Evolutionary conservation across 441 rosid species (phyloP), one percentile per base, ranked within the genome.

Genomic region (Breynia disticha): DNA sequence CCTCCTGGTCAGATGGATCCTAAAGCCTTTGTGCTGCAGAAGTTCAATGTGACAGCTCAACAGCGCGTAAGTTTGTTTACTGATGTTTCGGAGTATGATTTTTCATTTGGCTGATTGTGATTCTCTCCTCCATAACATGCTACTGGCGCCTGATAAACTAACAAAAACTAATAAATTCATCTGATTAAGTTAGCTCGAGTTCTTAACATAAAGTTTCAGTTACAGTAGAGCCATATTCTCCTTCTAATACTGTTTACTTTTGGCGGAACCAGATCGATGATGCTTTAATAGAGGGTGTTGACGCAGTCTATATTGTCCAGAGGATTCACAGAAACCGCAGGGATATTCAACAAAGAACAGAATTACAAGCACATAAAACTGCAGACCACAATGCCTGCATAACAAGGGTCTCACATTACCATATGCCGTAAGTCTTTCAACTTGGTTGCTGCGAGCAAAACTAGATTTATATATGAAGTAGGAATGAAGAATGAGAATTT

Each of bases 1-100:
- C 95, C 96, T 43, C 93, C 90, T 10, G 95, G 98, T 68, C 96
- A 85, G 73, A 90, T 87, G 96, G 98, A 90, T 67, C 98, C 98
- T 37, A 90, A 87, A 64, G 98, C 96, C 55, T 90, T 85, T 65
- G 68, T 85, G 73, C 68, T 90, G 60, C 96, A 90, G 74, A 87
- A 75, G 74, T 85, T 87, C 75, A 90, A 82, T 62, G 69, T 67
- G 21, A 62, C 60, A 52, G 79, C 76, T 60, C 80, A 64, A 68
- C 79, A 76, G 63, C 77, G 73, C 43, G 95, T 87, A 74, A 76
- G 82, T 63, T 52, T 28, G 45, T 13, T 61, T 35, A 42, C 8
- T n/a, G 17, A 50, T 35, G 18, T 46, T 45, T 2, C 43, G 13
- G 21, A 16, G 16, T 16, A 13, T 20, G 9, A 41, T 21, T 46